Conservation (phyloP, 2,329 filamentous ascomycete genomes). For the Ramularia collo-cygni region DNA sequence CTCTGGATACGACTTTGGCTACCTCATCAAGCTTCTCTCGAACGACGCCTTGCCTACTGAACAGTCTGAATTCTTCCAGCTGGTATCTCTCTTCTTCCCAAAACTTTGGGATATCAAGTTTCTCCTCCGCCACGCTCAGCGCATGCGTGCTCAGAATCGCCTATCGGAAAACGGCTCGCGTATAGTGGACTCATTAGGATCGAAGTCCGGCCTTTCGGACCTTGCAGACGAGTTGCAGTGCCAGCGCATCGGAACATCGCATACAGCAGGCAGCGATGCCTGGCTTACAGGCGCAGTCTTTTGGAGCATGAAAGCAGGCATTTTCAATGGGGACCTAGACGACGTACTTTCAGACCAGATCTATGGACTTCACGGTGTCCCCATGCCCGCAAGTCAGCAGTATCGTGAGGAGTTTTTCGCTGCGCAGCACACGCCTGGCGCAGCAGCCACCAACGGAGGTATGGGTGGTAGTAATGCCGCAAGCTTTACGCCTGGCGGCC, state of each 20-base stretch:
- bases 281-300: conserved; percentile 91
- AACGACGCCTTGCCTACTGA: conserved; percentile 78
- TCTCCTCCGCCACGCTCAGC: conserved; percentile 80
- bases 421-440: conserved; percentile 34
- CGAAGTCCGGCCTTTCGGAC: conserved; percentile 87
- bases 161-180: conserved; percentile 60
- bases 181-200: conserved; percentile 76
- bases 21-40: conserved; percentile 87
- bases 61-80: conserved; percentile 79
- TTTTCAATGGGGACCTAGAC: conserved; percentile 76
- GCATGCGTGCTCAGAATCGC: conserved; percentile 32
- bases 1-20: conserved; percentile 96
- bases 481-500: conserved; percentile 15
- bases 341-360: conserved; percentile 81
- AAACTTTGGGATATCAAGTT: conserved; percentile 95
- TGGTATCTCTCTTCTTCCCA: conserved; percentile 90
- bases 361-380: conserved; percentile 72
- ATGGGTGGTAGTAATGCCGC: conserved; percentile 9
- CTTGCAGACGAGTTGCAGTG: conserved; percentile 90
- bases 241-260: conserved; percentile 76
- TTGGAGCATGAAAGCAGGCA: conserved; percentile 82
- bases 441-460: conserved; percentile 21
- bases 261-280: conserved; percentile 90
- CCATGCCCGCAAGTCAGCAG: conserved; percentile 50
- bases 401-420: conserved; percentile 36